Percentiles rank a stretch among this genome's conserved stretches.
Conservation (phyloP, 352 stramenopile species). For the Globisporangium canariense region DNA sequence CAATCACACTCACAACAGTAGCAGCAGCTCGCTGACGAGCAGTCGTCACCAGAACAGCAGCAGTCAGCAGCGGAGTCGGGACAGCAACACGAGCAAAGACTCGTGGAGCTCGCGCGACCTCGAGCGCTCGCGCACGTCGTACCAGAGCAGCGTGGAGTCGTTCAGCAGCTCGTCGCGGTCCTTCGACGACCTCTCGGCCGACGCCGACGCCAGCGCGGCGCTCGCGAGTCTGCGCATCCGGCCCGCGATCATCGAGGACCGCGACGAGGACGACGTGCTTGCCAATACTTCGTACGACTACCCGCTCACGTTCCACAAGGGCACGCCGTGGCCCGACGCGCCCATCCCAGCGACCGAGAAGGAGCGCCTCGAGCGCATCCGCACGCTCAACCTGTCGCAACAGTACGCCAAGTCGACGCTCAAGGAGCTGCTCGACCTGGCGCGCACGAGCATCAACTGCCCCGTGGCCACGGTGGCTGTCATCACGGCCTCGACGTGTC, state of each 20-base stretch:
- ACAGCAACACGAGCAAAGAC: slow-evolving; percentile 25
- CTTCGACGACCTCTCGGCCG: slow-evolving; percentile 11
- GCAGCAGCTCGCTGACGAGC: slow-evolving; percentile 22
- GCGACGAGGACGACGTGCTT: slow-evolving; percentile 58
- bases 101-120: slow-evolving; percentile 31
- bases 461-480: slow-evolving; percentile 67
- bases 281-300: slow-evolving; percentile 62
- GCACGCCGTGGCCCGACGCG: slow-evolving; percentile 74
- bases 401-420: slow-evolving; percentile 72
- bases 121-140: slow-evolving; percentile 20
- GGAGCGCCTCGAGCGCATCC: slow-evolving; percentile 54
- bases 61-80: slow-evolving; percentile 7
- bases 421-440: slow-evolving; percentile 70
- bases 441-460: slow-evolving; percentile 64
- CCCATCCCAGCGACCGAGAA: slow-evolving; percentile 51
- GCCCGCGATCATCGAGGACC: slow-evolving; percentile 14
- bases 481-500: slow-evolving; percentile 64
- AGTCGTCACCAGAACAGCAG: slow-evolving; percentile 10
- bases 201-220: slow-evolving; percentile 14
- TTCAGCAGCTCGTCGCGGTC: slow-evolving; percentile 24
- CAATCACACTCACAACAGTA: slow-evolving; percentile 29
- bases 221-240: slow-evolving; percentile 20
- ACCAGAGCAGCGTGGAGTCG: slow-evolving; percentile 19
- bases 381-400: slow-evolving; percentile 70
- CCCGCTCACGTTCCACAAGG: slow-evolving; percentile 65